phyloP scores from a whole-genome alignment of 1,284 basidiomycete genomes.

The Naganishia cerealis region DNA sequence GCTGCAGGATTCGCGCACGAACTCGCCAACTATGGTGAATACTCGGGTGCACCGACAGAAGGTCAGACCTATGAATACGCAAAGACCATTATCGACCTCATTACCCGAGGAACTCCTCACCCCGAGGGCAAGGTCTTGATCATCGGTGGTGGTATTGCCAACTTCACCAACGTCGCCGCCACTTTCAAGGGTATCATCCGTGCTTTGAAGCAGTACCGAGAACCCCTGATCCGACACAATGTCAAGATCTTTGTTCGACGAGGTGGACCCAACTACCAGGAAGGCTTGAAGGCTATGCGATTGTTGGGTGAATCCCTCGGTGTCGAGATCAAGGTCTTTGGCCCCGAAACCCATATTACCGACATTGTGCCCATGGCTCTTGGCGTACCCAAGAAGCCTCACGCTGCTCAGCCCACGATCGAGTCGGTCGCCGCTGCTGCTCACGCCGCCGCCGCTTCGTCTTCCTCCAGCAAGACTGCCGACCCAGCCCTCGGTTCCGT shows the following conservation, averaged over 20 bases:
- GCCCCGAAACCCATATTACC: slow-evolving; percentile 97
- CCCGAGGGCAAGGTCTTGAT: slow-evolving; percentile 95
- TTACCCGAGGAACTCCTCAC: slow-evolving; percentile 82
- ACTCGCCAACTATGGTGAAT: slow-evolving; percentile 99
- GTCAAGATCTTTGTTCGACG: slow-evolving; percentile 95
- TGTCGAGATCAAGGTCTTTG: slow-evolving; percentile 94
- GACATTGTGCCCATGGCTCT: slow-evolving; percentile 97
- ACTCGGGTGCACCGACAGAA: slow-evolving; percentile 97
- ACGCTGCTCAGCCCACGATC: slow-evolving; percentile 51
- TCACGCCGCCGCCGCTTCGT: slow-evolving; percentile 40
- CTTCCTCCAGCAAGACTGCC: slow-evolving; percentile 41
- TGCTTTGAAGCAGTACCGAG: slow-evolving; percentile 91
- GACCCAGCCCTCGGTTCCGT: slow-evolving; percentile 76
- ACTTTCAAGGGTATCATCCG: slow-evolving; percentile 99
- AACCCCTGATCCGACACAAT: slow-evolving; percentile 74
- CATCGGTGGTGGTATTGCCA: slow-evolving; percentile 99
- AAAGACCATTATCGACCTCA: slow-evolving; percentile 95
- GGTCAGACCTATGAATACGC: slow-evolving; percentile 99
- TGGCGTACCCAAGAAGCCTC: slow-evolving; percentile 63
- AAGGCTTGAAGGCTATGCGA: slow-evolving; percentile 98
- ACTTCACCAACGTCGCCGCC: slow-evolving; percentile 98
- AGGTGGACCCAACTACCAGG: slow-evolving; percentile 99
- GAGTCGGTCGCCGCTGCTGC: slow-evolving; percentile 45
- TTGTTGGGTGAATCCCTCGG: slow-evolving; percentile 95
- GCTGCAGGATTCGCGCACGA: slow-evolving; percentile 95